Conservation (phyloP, 345 rosid genomes). For the Corchorus capsularis region DNA sequence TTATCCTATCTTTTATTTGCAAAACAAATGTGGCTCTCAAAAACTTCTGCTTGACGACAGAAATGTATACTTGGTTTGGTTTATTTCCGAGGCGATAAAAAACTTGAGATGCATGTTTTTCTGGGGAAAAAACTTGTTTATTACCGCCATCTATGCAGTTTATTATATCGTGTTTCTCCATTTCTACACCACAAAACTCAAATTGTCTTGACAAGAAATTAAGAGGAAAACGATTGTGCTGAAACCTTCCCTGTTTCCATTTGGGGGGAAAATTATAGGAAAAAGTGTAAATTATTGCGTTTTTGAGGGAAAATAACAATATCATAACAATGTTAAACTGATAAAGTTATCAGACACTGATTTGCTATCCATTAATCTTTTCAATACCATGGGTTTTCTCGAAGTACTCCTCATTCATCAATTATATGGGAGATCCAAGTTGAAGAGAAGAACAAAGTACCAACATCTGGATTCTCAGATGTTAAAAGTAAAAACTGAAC, state of each 20-base stretch:
- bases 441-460: neutral
- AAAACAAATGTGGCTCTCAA: slow-evolving; percentile 41
- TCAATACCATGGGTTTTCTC: too few species aligned
- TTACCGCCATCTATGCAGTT: too few species aligned
- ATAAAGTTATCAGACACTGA: too few species aligned
- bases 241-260: too few species aligned
- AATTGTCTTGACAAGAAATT: too few species aligned
- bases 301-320: too few species aligned
- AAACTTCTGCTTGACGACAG: neutral
- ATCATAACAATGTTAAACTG: too few species aligned
- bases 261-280: neutral
- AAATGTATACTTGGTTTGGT: neutral
- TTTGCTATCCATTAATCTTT: too few species aligned
- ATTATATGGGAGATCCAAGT: neutral
- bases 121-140: neutral
- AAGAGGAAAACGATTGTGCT: too few species aligned
- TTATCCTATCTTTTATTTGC: slow-evolving; percentile 48
- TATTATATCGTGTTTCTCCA: too few species aligned
- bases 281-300: neutral
- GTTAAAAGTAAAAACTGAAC: neutral
- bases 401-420: too few species aligned
- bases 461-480: neutral
- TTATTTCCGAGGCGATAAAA: neutral
- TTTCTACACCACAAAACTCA: too few species aligned
- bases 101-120: neutral